Evolutionary conservation across 2,329 filamentous ascomycete species (phyloP), one percentile per base, ranked within the genome.

Genomic region (Onygena corvina): DNA sequence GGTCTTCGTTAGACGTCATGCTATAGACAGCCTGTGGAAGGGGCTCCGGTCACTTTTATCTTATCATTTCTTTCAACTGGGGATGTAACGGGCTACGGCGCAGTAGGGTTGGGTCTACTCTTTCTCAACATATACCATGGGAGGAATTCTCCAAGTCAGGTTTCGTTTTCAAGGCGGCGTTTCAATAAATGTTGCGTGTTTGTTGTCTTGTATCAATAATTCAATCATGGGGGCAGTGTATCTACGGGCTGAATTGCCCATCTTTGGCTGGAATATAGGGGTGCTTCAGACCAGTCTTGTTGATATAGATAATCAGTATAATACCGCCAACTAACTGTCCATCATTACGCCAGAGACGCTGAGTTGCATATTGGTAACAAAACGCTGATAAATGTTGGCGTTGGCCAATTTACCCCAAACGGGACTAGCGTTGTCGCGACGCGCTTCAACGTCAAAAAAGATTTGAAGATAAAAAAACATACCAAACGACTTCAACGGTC

Each of bases 141-240:
- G 36, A 21, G 36, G n/a, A n/a, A n/a, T n/a, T 21, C 20, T 21
- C 11, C 25, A 12, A n/a, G 36, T 23, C 36, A 14, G 36, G 36
- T 23, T 40, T 40, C n/a, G n/a, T 8, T 23, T 40, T n/a, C 20
- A 18, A 23, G 36, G 18, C 18, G 34, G 36, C 36, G 20, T n/a
- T 40, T n/a, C n/a, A n/a, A n/a, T 21, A 40, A 18, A 40, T 40
- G 25, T 21, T 21, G 18, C 25, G 36, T 14, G 36, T n/a, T n/a
- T n/a, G 8, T 40, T 40, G 36, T 9, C 36, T 40, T 40, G 36
- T 40, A 40, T 23, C 36, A 40, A 40, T 40, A 25, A n/a, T n/a
- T n/a, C n/a, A n/a, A 23, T 21, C 36, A 40, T 12, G 14, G 11
- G 35, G 20, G 25, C 18, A n/a, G n/a, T n/a, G n/a, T n/a, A n/a